A percentile compares a stretch with the other conserved stretches of the same genome.
Evolutionary conservation across 495 filamentous ascomycete species (phyloP).

Genomic region (Echria macrotheca): DNA sequence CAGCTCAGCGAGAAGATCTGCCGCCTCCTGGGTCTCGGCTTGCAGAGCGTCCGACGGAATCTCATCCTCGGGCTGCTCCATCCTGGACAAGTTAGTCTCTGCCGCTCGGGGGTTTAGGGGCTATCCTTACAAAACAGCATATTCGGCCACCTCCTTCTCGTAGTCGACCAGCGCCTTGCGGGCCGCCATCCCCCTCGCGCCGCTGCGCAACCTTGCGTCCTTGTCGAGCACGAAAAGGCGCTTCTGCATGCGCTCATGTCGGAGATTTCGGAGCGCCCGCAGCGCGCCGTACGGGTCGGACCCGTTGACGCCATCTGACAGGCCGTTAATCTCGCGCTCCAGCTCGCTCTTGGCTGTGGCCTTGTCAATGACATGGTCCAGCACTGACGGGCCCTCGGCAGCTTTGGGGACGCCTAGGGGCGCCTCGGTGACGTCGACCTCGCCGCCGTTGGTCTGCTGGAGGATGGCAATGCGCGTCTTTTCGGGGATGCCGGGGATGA

Average conservation of each 20-base stretch:
- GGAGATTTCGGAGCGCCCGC: conserved; percentile 52
- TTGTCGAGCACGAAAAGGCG: conserved; percentile 63
- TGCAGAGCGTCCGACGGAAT: conserved; percentile 50
- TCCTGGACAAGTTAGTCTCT: conserved; percentile 30
- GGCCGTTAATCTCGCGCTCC: conserved; percentile 48
- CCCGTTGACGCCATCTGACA: conserved; percentile 33
- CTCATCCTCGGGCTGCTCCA: conserved; percentile 47
- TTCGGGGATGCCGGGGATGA: conserved; percentile 73
- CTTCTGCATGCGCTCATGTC: conserved; percentile 52
- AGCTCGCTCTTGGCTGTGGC: conserved; percentile 56
- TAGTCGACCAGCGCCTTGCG: conserved; percentile 61
- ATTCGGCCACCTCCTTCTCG: conserved; percentile 57
- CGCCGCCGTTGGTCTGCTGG: conserved; percentile 57
- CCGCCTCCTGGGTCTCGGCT: conserved; percentile 57
- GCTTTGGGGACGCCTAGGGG: background rate
- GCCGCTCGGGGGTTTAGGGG: background rate
- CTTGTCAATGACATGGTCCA: conserved; percentile 63
- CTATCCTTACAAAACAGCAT: conserved; percentile 43
- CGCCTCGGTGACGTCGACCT: conserved; percentile 25
- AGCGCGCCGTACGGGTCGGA: conserved; percentile 52
- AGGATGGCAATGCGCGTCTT: conserved; percentile 62
- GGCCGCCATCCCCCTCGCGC: conserved; percentile 64
- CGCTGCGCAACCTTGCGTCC: conserved; percentile 66
- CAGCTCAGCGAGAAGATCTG: conserved; percentile 56
- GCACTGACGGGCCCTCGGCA: conserved; percentile 40